A percentile compares a stretch with the other conserved stretches of the same genome.
phyloP scores from a whole-genome alignment of 2,329 filamentous ascomycete genomes.

The Sordariomycetes sp. region DNA sequence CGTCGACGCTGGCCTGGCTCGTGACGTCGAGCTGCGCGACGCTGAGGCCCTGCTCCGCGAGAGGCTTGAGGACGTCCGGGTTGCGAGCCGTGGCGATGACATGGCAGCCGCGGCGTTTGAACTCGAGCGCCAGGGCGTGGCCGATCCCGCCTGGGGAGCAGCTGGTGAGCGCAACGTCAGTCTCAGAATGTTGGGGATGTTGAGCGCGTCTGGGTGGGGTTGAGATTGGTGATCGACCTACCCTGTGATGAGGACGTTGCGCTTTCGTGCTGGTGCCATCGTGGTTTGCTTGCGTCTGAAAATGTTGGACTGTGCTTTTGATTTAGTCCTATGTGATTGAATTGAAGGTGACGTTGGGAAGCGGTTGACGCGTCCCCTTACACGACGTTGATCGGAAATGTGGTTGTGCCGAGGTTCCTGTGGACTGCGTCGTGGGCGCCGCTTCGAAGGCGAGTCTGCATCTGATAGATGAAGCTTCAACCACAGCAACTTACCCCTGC shows the following conservation, averaged over 20 bases:
- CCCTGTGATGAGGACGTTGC: constrained; percentile 41
- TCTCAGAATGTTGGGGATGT: background rate
- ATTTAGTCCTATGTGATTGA: too few relatives aligned
- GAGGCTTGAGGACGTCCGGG: constrained; percentile 7
- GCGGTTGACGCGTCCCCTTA: too few relatives aligned
- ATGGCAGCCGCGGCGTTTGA: constrained; percentile 31
- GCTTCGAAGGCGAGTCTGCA: too few relatives aligned
- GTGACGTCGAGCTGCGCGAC: constrained; percentile 30
- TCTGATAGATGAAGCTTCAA: too few relatives aligned
- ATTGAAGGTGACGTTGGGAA: too few relatives aligned
- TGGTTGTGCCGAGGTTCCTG: too few relatives aligned
- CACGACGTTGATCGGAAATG: too few relatives aligned
- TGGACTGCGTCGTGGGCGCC: too few relatives aligned
- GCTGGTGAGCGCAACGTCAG: constrained; percentile 20
- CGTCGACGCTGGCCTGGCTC: constrained; percentile 19
- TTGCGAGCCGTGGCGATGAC: constrained; percentile 11
- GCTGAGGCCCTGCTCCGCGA: constrained; percentile 7
- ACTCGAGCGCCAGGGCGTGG: constrained; percentile 42
- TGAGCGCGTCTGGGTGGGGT: background rate
- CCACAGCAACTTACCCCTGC: too few relatives aligned
- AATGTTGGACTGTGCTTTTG: too few relatives aligned
- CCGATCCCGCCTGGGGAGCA: constrained; percentile 52
- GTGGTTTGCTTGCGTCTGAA: background rate
- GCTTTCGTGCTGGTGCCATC: constrained; percentile 19
- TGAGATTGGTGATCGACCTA: constrained; percentile 12